Base-by-base conservation (phyloP, 305 asterid genomes). In the Euphrasia arctica region DNA sequence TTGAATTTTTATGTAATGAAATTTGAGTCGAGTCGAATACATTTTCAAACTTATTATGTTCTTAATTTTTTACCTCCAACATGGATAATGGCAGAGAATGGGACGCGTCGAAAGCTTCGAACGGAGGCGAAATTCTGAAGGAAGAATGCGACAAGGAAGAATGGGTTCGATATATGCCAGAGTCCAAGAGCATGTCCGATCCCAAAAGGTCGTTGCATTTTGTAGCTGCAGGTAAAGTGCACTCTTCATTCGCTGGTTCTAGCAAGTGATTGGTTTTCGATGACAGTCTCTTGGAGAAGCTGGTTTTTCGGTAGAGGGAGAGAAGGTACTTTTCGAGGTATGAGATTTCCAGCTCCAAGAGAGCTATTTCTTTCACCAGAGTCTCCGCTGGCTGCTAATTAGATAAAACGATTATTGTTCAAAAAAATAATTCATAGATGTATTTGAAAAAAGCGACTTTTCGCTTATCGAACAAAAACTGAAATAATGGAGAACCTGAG, bases 31-130 rank as follows among this genome's bases (percentile, higher is more conserved):
- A 36, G 42, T 36, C 42, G 42, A 47, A 47, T 29, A 29, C 15
- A 47, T 18, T 18, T 18, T 18, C 22, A 18, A 18, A 18, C 22
- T 18, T 18, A 18, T 18, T 18, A 18, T 18, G 22, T 18, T 18
- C 22, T 18, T 18, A 18, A 18, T 18, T 13, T 50, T 0, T n/a
- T 47, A 90, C 99, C 96, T 93, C 96, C 13, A 93, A 73, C 97
- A 93, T 90, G 47, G 85, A 79, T 43, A 93, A 68, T 61, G 99
- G 97, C 14, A 90, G 72, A 4, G 99, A 93, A 72, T 93, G 95
- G 73, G 78, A 88, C 1, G 86, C 65, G 29, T 93, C 89, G 6
- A 75, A 29, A 29, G 87, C 88, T 71, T 54, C 85, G 31, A 55
- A 67, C 0, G 77, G 71, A 72, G 92, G 85, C 11, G 89, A 78